Base-by-base conservation (phyloP, 495 filamentous ascomycete species). In the Penicillium canescens region DNA sequence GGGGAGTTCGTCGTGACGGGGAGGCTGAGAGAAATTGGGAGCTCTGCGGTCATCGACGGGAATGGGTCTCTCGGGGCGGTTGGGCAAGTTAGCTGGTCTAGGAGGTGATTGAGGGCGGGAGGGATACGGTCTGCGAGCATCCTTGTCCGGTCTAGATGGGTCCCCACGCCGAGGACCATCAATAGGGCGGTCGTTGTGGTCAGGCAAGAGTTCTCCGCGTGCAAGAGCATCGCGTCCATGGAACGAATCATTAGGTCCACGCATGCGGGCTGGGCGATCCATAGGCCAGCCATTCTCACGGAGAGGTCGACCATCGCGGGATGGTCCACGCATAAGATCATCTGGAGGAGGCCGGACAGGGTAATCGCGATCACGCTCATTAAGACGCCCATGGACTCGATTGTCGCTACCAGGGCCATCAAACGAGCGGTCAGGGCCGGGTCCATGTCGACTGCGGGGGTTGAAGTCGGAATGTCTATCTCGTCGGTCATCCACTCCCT, bases 281-380 rank as follows among this genome's bases (percentile, higher is more conserved):
- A 49, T 41, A 10, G 64, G 63, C 73, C 73, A 75, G 3, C 73
- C 73, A 11, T 55, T 50, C 10, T 74, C 73, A 18, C 71, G 63
- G 28, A 55, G 64, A 37, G 55, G 52, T 11, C 69, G 64, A 18
- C 58, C 59, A 8, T 76, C 75, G 21, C 72, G 71, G 13, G 67
- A 45, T n/a, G 65, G 63, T 2, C 67, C 68, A 37, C 69, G 75
- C 65, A 75, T 76, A 10, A 71, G 65, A n/a, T 78, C 75, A 13
- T 78, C 74, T 31, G 60, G 41, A 20, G 61, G 58, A 31, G 70
- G 66, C 52, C 72, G 60, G 18, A 60, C 46, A 14, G 61, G 53
- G 42, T 68, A 73, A 1, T 74, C 73, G 33, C 73, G 65, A 21
- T 74, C 74, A 42, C 65, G 62, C 33, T 60, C 67, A 28, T 44